Conservation (phyloP, 805 yeast species). For the Candida andamanensis region DNA sequence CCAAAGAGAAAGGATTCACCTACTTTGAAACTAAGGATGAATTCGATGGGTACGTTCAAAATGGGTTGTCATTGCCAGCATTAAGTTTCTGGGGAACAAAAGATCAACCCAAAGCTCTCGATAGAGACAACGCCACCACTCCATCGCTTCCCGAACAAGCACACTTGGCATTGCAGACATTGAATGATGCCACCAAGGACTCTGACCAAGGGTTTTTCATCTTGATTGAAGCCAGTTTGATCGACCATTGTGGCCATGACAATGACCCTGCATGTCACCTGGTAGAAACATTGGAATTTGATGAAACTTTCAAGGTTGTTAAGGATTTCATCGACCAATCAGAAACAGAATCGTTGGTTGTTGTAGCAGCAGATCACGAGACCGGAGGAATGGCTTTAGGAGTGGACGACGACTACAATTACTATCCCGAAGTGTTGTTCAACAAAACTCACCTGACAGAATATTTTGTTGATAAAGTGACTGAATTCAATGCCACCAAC, state of each 20-base stretch:
- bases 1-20: conserved; percentile 44
- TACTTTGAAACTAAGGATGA: conserved; percentile 54
- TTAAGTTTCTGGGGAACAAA: conserved; percentile 68
- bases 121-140: conserved; percentile 50
- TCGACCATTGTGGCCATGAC: conserved; percentile 90
- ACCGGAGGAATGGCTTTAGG: conserved; percentile 70
- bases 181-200: conserved; percentile 59
- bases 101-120: conserved; percentile 83
- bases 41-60: conserved; percentile 51
- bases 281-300: conserved; percentile 81
- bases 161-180: conserved; percentile 61
- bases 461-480: conserved; percentile 69
- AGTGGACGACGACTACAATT: conserved; percentile 18
- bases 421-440: conserved; percentile 76
- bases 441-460: conserved; percentile 78
- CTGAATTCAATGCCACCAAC: conserved; percentile 56
- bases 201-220: conserved; percentile 80
- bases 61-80: conserved; percentile 69
- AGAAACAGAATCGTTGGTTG: conserved; percentile 70
- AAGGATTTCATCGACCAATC: conserved; percentile 60
- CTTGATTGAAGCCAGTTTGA: conserved; percentile 83
- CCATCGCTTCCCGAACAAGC: conserved; percentile 84
- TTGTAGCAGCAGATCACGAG: conserved; percentile 91
- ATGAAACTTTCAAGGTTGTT: conserved; percentile 73
- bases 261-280: conserved; percentile 93